phyloP scores from a whole-genome alignment of 1,284 basidiomycete genomes.

The Ceratobasidium sp. region DNA sequence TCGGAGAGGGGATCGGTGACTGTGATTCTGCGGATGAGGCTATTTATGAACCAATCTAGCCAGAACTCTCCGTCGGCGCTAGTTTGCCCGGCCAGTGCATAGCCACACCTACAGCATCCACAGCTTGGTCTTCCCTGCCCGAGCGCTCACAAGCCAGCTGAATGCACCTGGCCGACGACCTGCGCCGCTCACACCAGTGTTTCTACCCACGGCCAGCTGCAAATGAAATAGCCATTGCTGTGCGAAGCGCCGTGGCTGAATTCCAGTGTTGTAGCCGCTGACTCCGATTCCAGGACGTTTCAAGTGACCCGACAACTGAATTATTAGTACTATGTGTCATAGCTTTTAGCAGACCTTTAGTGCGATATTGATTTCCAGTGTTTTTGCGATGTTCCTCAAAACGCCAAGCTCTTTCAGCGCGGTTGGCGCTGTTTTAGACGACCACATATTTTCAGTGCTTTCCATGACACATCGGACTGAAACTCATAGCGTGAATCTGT shows the following conservation, averaged over 20 bases:
- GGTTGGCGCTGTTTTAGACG: neutral
- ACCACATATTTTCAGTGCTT: too few relatives aligned
- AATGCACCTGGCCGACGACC: neutral
- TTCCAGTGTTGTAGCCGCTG: too few relatives aligned
- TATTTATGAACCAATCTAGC: slow-evolving; percentile 13
- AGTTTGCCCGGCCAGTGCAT: neutral
- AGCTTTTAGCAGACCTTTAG: too few relatives aligned
- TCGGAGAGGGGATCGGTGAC: neutral
- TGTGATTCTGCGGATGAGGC: slow-evolving; percentile 13
- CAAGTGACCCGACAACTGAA: too few relatives aligned
- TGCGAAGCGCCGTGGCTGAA: too few relatives aligned
- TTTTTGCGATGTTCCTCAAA: too few relatives aligned
- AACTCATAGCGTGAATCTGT: neutral
- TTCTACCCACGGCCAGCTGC: too few relatives aligned
- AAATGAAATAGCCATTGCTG: too few relatives aligned
- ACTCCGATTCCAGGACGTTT: too few relatives aligned
- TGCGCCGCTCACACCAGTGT: neutral
- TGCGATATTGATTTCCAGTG: too few relatives aligned
- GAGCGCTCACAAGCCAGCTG: neutral
- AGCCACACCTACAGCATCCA: neutral
- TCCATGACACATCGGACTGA: neutral
- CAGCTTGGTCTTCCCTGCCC: neutral
- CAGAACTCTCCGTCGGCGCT: neutral
- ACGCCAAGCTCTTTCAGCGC: too few relatives aligned
- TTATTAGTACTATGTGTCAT: too few relatives aligned